These are phyloP conservation scores for Waltergamsia citrina DNA, from an alignment of 2,329 filamentous ascomycete genomes.

Conservation along the genomic window DNA sequence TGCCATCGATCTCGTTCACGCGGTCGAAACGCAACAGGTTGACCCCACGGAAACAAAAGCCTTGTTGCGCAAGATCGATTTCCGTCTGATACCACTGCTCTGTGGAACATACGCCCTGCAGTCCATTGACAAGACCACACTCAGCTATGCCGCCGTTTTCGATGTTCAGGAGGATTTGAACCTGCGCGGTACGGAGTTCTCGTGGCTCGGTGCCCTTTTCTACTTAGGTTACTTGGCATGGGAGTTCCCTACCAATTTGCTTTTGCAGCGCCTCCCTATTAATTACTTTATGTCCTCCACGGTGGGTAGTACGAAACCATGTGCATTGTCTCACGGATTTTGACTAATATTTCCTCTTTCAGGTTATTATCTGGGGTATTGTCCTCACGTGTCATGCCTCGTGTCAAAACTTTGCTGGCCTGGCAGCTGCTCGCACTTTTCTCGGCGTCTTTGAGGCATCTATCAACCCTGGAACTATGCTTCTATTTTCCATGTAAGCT, in stretches of 20 bases:
- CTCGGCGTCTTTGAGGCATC: slow-evolving; percentile 6
- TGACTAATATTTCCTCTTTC: neutral
- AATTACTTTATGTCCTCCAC: neutral
- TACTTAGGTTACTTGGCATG: neutral
- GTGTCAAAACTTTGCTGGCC: slow-evolving; percentile 9
- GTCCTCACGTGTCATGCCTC: slow-evolving; percentile 3
- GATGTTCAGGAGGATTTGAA: slow-evolving; percentile 1
- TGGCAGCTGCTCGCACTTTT: slow-evolving; percentile 4
- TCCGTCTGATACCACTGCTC: neutral
- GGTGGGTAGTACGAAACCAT: neutral
- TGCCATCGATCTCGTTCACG: too few relatives aligned
- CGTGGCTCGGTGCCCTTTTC: neutral
- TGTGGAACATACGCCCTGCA: slow-evolving; percentile 1
- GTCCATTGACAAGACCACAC: slow-evolving; percentile 1
- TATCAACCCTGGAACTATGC: slow-evolving; percentile 4
- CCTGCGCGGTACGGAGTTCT: slow-evolving; percentile 1
- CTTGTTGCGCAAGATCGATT: slow-evolving; percentile 18
- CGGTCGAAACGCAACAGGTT: too few relatives aligned
- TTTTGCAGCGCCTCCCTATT: too few relatives aligned
- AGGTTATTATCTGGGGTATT: slow-evolving; percentile 3
- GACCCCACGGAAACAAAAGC: too few relatives aligned
- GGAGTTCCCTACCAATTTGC: too few relatives aligned
- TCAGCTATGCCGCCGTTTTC: neutral
- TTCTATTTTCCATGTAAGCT: neutral
- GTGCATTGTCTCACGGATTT: too few relatives aligned